phyloP scores from a whole-genome alignment of 1,284 basidiomycete genomes.

The Ustilago xerochloae region DNA sequence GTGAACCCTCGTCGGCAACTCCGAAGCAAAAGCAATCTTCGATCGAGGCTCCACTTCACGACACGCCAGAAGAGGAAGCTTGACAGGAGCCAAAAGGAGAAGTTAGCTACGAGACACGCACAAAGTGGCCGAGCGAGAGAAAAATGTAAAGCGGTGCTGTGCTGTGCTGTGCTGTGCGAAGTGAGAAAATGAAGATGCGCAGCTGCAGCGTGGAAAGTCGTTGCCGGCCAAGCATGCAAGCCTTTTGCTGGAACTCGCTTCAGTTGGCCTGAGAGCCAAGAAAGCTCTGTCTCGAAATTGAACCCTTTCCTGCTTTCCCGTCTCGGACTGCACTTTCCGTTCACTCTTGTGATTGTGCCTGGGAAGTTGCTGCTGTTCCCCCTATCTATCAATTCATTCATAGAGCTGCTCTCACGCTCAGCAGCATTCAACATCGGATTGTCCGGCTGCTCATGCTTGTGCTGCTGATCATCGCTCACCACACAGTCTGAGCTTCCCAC shows the following conservation, averaged over 20 bases:
- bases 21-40: neutral
- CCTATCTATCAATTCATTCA: too few species aligned
- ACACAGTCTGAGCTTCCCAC: neutral
- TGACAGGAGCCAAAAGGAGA: too few species aligned
- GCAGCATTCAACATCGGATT: neutral
- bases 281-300: neutral
- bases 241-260: too few species aligned
- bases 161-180: neutral
- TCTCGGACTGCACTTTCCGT: neutral
- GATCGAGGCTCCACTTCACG: too few species aligned
- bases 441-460: neutral
- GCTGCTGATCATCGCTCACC: neutral
- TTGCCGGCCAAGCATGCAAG: too few species aligned
- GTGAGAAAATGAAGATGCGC: too few species aligned
- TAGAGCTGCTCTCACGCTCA: too few species aligned
- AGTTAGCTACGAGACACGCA: too few species aligned
- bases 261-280: too few species aligned
- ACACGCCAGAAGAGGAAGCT: slow-evolving; percentile 1
- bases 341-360: neutral
- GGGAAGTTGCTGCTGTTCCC: neutral
- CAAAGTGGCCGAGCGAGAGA: too few species aligned
- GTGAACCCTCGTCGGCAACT: neutral
- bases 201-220: neutral
- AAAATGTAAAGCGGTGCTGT: neutral
- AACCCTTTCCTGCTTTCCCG: neutral